Evolutionary conservation across 139 green algal genomes (phyloP).

Genomic region (Spirogloea muscicola): DNA sequence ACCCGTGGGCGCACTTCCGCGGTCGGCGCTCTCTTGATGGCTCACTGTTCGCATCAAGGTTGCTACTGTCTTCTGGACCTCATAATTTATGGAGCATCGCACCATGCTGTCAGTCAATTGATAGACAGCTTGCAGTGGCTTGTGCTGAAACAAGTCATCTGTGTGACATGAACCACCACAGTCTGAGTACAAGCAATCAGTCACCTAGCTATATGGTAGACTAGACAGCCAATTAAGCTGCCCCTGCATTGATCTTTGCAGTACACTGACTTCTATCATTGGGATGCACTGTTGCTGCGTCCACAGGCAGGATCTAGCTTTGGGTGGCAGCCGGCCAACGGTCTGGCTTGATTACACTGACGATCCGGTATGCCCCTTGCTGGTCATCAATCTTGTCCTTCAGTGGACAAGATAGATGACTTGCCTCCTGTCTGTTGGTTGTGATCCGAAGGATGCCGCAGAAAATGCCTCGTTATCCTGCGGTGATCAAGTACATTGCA

Average conservation of each 20-base stretch:
- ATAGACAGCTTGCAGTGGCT: neutral
- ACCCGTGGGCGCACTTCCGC: constrained; percentile 41
- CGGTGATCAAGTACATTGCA: too few relatives aligned
- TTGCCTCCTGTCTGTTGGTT: too few relatives aligned
- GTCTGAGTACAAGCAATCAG: too few relatives aligned
- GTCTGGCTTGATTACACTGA: constrained; percentile 33
- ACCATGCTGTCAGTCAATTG: neutral
- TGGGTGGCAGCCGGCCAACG: constrained; percentile 1
- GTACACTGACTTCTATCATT: too few relatives aligned
- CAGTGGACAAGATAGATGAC: too few relatives aligned
- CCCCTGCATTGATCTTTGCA: too few relatives aligned
- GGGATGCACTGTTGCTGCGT: too few relatives aligned
- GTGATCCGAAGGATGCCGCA: too few relatives aligned
- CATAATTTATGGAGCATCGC: neutral
- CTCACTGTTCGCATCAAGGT: constrained; percentile 44
- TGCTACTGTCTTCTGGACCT: constrained; percentile 1
- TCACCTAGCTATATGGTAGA: too few relatives aligned
- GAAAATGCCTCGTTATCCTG: too few relatives aligned
- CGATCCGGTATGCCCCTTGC: constrained; percentile 29
- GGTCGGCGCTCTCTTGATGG: constrained; percentile 57
- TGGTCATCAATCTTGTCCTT: too few relatives aligned
- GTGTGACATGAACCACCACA: neutral
- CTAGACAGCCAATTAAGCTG: too few relatives aligned
- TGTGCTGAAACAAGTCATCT: neutral
- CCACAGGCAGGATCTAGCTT: neutral